These are phyloP conservation scores for Arthonia radiata DNA, from an alignment of 495 filamentous ascomycete genomes.

Conservation along the genomic window DNA sequence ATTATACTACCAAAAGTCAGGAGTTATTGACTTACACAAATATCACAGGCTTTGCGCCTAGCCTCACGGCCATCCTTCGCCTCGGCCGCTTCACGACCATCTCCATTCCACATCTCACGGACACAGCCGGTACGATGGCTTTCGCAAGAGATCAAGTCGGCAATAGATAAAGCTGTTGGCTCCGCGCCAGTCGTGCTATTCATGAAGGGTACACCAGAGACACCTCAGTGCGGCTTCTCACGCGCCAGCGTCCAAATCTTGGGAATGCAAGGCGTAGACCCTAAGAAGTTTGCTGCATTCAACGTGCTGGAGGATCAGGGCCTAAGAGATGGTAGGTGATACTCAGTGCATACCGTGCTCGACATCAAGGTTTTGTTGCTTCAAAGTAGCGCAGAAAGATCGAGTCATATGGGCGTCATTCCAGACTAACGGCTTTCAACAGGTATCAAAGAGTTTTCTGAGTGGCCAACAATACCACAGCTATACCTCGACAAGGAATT, in stretches of 20 bases:
- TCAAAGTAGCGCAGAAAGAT: no score
- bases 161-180: constrained; percentile 67
- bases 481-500: constrained; percentile 91
- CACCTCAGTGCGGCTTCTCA: constrained; percentile 94
- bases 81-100: constrained; percentile 13
- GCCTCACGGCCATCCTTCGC: constrained; percentile 6
- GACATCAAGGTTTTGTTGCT: constrained; percentile 1
- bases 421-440: no score
- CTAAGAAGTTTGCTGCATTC: constrained; percentile 86
- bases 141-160: constrained; percentile 46
- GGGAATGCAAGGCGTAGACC: constrained; percentile 82
- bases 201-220: constrained; percentile 97
- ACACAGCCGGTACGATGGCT: constrained; percentile 41
- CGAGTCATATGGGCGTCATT: no score
- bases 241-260: constrained; percentile 86
- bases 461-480: constrained; percentile 97
- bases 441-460: constrained; percentile 97
- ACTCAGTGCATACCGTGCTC: not conserved
- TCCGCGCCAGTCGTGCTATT: constrained; percentile 85
- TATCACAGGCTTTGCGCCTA: constrained; percentile 7
- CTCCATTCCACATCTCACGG: no score
- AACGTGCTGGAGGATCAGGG: constrained; percentile 87
- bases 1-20: no score
- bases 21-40: no score
- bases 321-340: constrained; percentile 47